A percentile compares a stretch with the other conserved stretches of the same genome.
phyloP scores from a whole-genome alignment of 768 basidiomycete species.

The Pleurotus eryngii region DNA sequence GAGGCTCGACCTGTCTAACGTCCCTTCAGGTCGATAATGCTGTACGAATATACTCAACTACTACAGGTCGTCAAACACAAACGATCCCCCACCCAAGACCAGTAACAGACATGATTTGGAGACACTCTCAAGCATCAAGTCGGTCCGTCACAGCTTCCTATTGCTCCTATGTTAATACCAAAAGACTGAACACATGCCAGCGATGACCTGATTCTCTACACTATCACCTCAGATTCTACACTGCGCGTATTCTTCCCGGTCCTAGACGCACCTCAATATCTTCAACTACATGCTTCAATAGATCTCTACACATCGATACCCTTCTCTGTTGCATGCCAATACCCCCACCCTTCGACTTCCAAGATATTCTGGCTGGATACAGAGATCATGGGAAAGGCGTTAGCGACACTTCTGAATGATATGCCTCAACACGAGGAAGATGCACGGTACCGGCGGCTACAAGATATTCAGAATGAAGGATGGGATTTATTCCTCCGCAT shows the following conservation, averaged over 20 bases:
- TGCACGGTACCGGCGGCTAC: constrained; percentile 42
- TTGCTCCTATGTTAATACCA: neutral
- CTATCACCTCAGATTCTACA: constrained; percentile 78
- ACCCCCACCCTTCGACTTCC: constrained; percentile 35
- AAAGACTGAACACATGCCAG: constrained; percentile 29
- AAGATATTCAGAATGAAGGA: constrained; percentile 64
- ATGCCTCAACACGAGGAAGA: constrained; percentile 36
- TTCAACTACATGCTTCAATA: constrained; percentile 81
- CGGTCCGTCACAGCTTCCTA: constrained; percentile 30
- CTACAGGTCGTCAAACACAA: constrained; percentile 68
- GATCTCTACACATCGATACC: constrained; percentile 65
- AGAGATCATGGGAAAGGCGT: constrained; percentile 47
- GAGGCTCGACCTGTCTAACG: constrained; percentile 1
- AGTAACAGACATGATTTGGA: constrained; percentile 69
- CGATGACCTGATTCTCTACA: constrained; percentile 77
- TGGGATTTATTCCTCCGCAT: constrained; percentile 82
- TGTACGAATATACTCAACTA: constrained; percentile 69
- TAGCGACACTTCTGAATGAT: constrained; percentile 39
- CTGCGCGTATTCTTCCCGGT: constrained; percentile 86
- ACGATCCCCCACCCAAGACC: constrained; percentile 70
- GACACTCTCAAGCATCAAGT: constrained; percentile 63
- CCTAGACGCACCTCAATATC: constrained; percentile 76
- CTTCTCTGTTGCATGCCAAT: constrained; percentile 30
- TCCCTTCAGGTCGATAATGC: constrained; percentile 46
- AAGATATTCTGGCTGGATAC: constrained; percentile 70